Percentiles rank a stretch among this genome's conserved stretches.
These are phyloP conservation scores for Verbena officinalis DNA, from an alignment of 257 asterid species.

Conservation along the genomic window DNA sequence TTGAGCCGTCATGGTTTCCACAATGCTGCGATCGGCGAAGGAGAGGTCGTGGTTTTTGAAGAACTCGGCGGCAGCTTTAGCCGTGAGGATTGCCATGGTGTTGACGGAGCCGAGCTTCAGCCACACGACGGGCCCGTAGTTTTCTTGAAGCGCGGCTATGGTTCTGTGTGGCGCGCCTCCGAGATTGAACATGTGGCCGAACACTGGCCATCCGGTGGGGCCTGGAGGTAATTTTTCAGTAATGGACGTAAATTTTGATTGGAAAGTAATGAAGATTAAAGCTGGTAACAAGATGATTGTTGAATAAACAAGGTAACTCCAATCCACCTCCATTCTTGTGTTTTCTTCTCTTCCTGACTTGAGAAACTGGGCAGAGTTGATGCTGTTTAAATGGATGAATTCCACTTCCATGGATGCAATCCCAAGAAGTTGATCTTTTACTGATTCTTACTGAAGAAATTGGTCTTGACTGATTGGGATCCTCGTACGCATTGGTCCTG, in stretches of 20 bases:
- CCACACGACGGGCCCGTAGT: conserved; percentile 56
- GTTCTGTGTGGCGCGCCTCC: conserved; percentile 48
- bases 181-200: conserved; percentile 55
- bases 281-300: conserved; percentile 22
- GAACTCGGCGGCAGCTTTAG: conserved; percentile 43
- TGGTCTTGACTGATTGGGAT: background rate
- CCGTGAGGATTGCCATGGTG: conserved; percentile 47
- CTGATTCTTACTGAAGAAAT: background rate
- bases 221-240: conserved; percentile 48
- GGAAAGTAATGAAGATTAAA: conserved; percentile 12
- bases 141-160: conserved; percentile 30
- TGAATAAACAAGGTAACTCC: conserved; percentile 29
- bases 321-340: conserved; percentile 38
- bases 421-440: conserved; percentile 1
- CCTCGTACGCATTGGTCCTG: background rate
- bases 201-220: conserved; percentile 54
- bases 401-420: background rate
- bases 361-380: background rate
- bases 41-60: conserved; percentile 54
- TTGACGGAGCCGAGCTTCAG: conserved; percentile 50
- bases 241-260: background rate
- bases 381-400: too few relatives aligned
- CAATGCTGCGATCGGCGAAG: conserved; percentile 45
- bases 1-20: conserved; percentile 42
- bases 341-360: background rate